Evolutionary conservation across 2,329 filamentous ascomycete genomes (phyloP), one percentile per base, ranked within the genome.

Genomic region (Metarhizium rileyi): DNA sequence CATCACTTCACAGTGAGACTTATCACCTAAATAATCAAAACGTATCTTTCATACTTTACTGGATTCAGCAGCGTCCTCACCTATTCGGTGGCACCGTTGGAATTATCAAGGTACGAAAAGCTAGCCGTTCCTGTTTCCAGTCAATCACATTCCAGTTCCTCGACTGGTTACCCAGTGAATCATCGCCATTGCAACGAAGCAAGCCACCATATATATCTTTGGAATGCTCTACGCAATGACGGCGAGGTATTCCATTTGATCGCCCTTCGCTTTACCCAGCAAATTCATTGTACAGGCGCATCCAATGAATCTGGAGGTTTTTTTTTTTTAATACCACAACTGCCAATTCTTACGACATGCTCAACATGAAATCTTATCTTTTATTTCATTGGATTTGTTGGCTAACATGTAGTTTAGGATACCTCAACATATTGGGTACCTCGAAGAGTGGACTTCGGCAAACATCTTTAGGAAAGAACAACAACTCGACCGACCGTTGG

Each of bases 341-440:
- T 18, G 18, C 20, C 20, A 8, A 9, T n/a, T 20, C 18, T 38
- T 20, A n/a, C 35, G 20, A 38, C 16, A 8, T n/a, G 10, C 14
- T 30, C 22, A 48, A 40, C 22, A 56, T 56, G 55, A 27, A 50
- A n/a, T 36, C 45, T 27, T 28, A 43, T 47, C 30, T 28, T 5
- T 20, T 48, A 8, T 47, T 51, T 22, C 33, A 38, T 38, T 56
- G 50, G 36, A 33, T 50, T 42, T 49, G 23, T 48, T 55, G 49
- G 55, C 55, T 56, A 46, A 56, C 49, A 9, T 23, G 43, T 48
- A 18, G 36, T 42, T 36, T 51, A 55, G 52, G 45, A 18, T 49
- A 44, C 40, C 26, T 45, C 5, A 27, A 25, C 18, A 20, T 25
- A 9, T 28, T 47, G 5, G n/a, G 49, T 16, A 27, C 22, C 26